Evolutionary conservation across 306 rosid species (phyloP), one percentile per base, ranked within the genome.

Genomic region (Adenanthera pavonina): DNA sequence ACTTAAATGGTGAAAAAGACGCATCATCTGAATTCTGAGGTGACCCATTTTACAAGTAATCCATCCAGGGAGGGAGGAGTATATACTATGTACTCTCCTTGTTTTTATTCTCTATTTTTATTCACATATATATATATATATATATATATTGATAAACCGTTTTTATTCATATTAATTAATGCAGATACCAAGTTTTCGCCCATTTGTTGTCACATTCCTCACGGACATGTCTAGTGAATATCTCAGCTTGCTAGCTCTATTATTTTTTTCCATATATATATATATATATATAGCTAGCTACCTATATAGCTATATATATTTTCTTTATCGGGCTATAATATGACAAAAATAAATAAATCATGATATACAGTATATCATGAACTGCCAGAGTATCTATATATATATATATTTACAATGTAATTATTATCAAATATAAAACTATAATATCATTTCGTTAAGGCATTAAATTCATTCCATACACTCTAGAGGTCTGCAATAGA

Each of bases 21-120:
- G 72, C 66, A 35, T 86, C 86, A 76, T 81, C 80, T 61, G 54
- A 82, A 80, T 60, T 33, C 85, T 74, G 64, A 54, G 76, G 68
- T 72, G 70, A 81, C 92, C 86, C 25, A 57, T 72, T 84, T 74
- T 82, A 71, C 88, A 86, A 84, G 91, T 77, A 82, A 86, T 81
- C 79, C 84, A 25, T 3, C 6, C 43, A 20, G 4, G 62, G n/a
- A 54, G n/a, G 19, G n/a, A n/a, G 61, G 38, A 16, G 20, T 59
- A 34, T 69, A 64, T 43, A 9, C 47, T 43, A 43, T 25, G 16
- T 20, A 20, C 61, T 25, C 56, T 69, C 67, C 56, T 72, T 69
- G 70, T 75, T 84, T 46, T 67, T 74, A n/a, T 41, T 81, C 15
- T 30, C 3, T 25, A 20, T 38, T 36, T 44, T 76, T 66, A 7